Evolutionary conservation across 2,329 filamentous ascomycete species (phyloP), one percentile per base, ranked within the genome.

Genomic region (Xylariaceae sp.): DNA sequence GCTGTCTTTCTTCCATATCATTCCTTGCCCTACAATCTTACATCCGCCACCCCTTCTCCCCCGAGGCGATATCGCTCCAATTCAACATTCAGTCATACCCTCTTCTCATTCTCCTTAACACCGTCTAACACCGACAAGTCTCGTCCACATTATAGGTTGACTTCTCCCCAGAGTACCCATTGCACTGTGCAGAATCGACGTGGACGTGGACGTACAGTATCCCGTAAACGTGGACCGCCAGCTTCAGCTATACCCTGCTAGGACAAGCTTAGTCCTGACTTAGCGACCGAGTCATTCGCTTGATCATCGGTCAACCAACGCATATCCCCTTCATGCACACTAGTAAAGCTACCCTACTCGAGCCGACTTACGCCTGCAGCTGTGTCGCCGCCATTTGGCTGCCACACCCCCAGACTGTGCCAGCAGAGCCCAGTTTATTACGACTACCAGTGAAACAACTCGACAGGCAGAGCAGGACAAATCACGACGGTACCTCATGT

Each of bases 251-350:
- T 47, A 32, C 52, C 48, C 20, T 52, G 40, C 40, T 30, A 35
- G 30, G 36, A 27, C 50, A 47, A 52, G n/a, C n/a, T n/a, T n/a
- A n/a, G n/a, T n/a, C n/a, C n/a, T n/a, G 43, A 54, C 29, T n/a
- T 30, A 40, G 23, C 27, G 53, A 58, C 60, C 62, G 67, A 69
- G 67, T 69, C 65, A 69, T 69, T 68, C 58, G 59, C 45, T 66
- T 69, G 66, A 67, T 67, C 59, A 64, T 67, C 64, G 64, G 65
- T 62, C 61, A 57, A 58, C 53, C 62, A 64, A 57, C 52, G 42
- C 41, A 42, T 26, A 46, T 27, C 23, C n/a, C 36, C 36, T 35
- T 43, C 40, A 50, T 13, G 41, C 27, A 35, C 46, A 21, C 20
- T 37, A 48, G 33, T 8, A 44, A 32, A 21, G 24, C 39, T 26